A percentile compares a stretch with the other conserved stretches of the same genome.
Conservation (phyloP, 2,329 filamentous ascomycete genomes). For the Pleochaeta shiraiana region DNA sequence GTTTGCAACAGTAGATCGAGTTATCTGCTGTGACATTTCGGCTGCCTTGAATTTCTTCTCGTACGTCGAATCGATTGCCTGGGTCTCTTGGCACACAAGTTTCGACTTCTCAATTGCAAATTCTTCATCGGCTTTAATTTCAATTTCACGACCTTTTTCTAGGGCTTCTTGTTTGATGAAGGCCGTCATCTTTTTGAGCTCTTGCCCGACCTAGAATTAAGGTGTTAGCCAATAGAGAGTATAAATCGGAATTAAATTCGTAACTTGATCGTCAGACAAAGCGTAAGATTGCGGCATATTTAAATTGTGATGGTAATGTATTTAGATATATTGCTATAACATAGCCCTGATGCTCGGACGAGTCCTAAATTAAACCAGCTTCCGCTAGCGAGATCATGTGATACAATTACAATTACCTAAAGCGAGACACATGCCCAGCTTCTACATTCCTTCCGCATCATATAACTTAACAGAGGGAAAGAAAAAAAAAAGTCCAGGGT, state of each 20-base stretch:
- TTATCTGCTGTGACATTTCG: slow-evolving; percentile 97
- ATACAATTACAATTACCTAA: too few relatives aligned
- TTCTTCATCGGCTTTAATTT: slow-evolving; percentile 96
- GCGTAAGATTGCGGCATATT: slow-evolving; percentile 85
- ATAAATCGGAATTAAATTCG: not conserved
- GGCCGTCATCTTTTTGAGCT: slow-evolving; percentile 99
- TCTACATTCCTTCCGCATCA: too few relatives aligned
- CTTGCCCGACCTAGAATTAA: slow-evolving; percentile 61
- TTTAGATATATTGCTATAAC: too few relatives aligned
- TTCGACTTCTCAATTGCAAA: slow-evolving; percentile 99
- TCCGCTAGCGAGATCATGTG: not conserved
- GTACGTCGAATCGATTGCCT: slow-evolving; percentile 78
- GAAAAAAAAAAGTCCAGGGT: too few relatives aligned
- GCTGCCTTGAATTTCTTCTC: slow-evolving; percentile 99
- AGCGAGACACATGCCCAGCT: too few relatives aligned
- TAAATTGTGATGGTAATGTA: too few relatives aligned
- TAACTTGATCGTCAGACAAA: slow-evolving; percentile 93
- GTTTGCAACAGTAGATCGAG: slow-evolving; percentile 86
- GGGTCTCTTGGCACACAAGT: slow-evolving; percentile 87
- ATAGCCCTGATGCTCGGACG: slow-evolving; percentile 2
- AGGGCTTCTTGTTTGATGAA: slow-evolving; percentile 98
- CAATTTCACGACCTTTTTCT: slow-evolving; percentile 93
- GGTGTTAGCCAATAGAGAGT: not conserved
- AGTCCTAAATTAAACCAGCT: not conserved
- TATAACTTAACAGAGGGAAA: too few relatives aligned